These are phyloP conservation scores for Colletotrichum sp. DNA, from an alignment of 2,329 filamentous ascomycete genomes.

Conservation along the genomic window DNA sequence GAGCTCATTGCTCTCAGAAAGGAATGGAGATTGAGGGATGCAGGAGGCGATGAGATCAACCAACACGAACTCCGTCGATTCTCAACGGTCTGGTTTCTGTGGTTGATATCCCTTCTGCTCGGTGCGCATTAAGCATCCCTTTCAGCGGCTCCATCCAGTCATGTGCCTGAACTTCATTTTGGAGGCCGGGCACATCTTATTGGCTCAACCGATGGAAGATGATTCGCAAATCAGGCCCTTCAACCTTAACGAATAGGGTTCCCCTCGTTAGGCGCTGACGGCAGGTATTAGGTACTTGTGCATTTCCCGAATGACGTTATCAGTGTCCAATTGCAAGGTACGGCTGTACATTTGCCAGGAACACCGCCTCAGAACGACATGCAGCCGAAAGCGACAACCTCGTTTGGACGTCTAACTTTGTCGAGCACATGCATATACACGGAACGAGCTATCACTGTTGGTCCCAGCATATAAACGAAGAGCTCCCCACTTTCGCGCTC, in stretches of 20 bases:
- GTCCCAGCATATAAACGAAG: background rate
- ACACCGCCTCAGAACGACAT: rapidly evolving
- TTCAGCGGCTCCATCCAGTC: background rate
- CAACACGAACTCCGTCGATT: background rate
- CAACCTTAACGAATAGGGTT: background rate
- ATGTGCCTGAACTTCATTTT: background rate
- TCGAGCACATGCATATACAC: background rate
- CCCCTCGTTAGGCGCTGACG: rapidly evolving
- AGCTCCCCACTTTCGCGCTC: background rate
- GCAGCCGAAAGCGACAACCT: rapidly evolving
- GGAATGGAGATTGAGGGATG: too few species aligned
- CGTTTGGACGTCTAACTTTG: rapidly evolving
- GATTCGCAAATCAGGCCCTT: rapidly evolving
- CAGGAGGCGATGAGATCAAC: background rate
- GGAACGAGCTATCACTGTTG: background rate
- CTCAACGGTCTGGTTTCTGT: background rate
- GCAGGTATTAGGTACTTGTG: rapidly evolving
- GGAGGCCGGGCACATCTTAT: background rate
- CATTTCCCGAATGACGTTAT: background rate
- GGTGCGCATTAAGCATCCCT: too few species aligned
- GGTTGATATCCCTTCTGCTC: background rate
- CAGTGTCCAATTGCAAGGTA: rapidly evolving
- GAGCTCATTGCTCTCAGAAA: too few species aligned
- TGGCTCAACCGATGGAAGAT: background rate
- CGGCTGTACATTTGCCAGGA: rapidly evolving